A percentile compares a stretch with the other conserved stretches of the same genome.
Conservation (phyloP, 495 filamentous ascomycete genomes). For the Annulohypoxylon maeteangense region DNA sequence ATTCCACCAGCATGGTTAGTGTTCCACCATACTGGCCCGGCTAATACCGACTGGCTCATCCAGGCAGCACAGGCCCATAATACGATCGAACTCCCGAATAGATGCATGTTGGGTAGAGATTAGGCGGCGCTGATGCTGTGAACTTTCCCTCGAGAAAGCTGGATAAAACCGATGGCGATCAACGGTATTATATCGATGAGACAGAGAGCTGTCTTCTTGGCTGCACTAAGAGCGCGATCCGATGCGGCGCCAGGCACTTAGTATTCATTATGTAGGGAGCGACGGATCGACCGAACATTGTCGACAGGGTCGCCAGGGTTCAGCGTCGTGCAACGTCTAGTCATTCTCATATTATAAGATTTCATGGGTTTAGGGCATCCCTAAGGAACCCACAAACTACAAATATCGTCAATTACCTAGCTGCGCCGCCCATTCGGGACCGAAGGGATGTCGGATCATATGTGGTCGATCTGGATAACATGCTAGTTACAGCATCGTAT, state of each 20-base stretch:
- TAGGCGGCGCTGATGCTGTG: background rate
- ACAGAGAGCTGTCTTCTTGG: background rate
- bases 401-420: slow-evolving; percentile 20
- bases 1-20: slow-evolving; percentile 11
- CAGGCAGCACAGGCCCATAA: slow-evolving; percentile 13
- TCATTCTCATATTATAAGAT: slow-evolving; percentile 23
- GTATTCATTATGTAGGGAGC: slow-evolving; percentile 31
- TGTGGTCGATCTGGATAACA: background rate
- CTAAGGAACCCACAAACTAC: background rate
- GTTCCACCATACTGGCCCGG: slow-evolving; percentile 12
- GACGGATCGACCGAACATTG: slow-evolving; percentile 5
- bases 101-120: slow-evolving; percentile 16
- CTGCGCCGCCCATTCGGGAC: slow-evolving; percentile 29
- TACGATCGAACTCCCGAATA: slow-evolving; percentile 1
- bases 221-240: slow-evolving; percentile 8
- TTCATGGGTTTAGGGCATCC: background rate
- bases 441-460: slow-evolving; percentile 28
- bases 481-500: slow-evolving; percentile 20
- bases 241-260: slow-evolving; percentile 5
- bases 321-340: slow-evolving; percentile 11
- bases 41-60: slow-evolving; percentile 15
- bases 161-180: background rate
- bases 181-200: background rate
- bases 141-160: background rate
- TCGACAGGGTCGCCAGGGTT: slow-evolving; percentile 5